Evolutionary conservation across 1,284 basidiomycete genomes (phyloP), one percentile per base, ranked within the genome.

Genomic region (Microbotryum intermedium): DNA sequence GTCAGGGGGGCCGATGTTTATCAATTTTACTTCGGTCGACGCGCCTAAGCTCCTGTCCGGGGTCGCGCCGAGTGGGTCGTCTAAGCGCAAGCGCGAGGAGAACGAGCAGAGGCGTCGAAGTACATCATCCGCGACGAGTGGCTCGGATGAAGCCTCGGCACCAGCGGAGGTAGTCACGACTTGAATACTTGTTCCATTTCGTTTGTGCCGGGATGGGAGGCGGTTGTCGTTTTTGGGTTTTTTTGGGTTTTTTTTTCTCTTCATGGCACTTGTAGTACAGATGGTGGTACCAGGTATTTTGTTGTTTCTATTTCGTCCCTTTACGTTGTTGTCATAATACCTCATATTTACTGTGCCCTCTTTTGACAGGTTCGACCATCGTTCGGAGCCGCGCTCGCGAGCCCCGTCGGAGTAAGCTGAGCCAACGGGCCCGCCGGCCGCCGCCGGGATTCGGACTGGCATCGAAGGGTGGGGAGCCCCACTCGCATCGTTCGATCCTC

Each of bases 11-110:
- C 54, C 64, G 34, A 39, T 16, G 57, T 72, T 72, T 55, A 65
- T 72, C 60, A 72, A 72, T 45, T 71, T 71, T 29, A 70, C 70
- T 10, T 39, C 67, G 8, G 63, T 60, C 51, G 71, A 72, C 54
- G 55, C 67, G 0, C 62, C 57, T 45, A 66, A 61, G 30, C 49
- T 72, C 4, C 52, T 72, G 34, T 56, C 49, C 7, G 71, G 71
- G 1, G 71, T 72, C 4, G 71, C 71, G 13, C 71, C 71, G 29
- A 69, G 67, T 45, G 71, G 71, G 13, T 65, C 60, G 26, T 62
- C 60, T 48, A 72, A 72, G 60, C 64, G 71, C 23, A 62, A 70
- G 52, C 50, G 60, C 49, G 58, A 66, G 51, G 67, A 65, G 52
- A 63, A 53, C 28, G 64, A 58, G 21, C 51, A 57, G 13, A 57